Base-by-base conservation (phyloP, 306 rosid genomes). In the Sechiopsis laciniata region DNA sequence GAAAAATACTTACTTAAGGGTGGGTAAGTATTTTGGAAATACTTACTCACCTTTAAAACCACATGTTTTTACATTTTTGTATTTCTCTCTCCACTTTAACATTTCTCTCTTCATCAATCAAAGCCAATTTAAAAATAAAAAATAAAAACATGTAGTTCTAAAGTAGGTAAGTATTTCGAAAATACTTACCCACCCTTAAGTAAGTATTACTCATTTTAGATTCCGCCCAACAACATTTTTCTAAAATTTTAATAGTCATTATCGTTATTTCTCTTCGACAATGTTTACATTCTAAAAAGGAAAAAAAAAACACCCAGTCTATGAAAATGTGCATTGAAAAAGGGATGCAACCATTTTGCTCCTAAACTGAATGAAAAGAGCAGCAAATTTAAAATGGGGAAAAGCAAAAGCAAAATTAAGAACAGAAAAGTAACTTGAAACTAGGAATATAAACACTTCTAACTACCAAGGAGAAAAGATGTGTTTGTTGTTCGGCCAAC, bases 361-460 rank as follows among this genome's bases (percentile, higher is more conserved):
- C 20, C 22, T 21, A 8, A 56, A 56, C 10, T 9, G 24, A 20
- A 19, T 56, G 29, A 19, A 56, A 56, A 19, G 62, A 56, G 62
- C 64, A 58, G 16, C 40, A 4, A 12, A 4, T 4, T 58, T n/a
- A 58, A 16, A 65, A 57, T 10, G 12, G 29, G 15, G 2, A 21
- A 0, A 57, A 37, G 14, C 53, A 48, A 48, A 12, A 67, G 54
- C 11, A 45, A 20, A 19, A 19, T 45, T 17, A 10, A 29, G 17
- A 62, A 74, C 51, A 10, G 35, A 22, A 57, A 57, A 42, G 1
- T 17, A 19, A 91, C 97, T 87, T 89, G 82, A 86, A 92, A 66
- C 97, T 86, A 50, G 96, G 95, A 73, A 92, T 85, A 73, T 92
- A 92, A 58, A 89, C 78, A 71, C 80, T 85, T 73, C 80, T 65